A percentile compares a stretch with the other conserved stretches of the same genome.
Conservation (phyloP, 257 asterid species). For the Forsythia viridissima region DNA sequence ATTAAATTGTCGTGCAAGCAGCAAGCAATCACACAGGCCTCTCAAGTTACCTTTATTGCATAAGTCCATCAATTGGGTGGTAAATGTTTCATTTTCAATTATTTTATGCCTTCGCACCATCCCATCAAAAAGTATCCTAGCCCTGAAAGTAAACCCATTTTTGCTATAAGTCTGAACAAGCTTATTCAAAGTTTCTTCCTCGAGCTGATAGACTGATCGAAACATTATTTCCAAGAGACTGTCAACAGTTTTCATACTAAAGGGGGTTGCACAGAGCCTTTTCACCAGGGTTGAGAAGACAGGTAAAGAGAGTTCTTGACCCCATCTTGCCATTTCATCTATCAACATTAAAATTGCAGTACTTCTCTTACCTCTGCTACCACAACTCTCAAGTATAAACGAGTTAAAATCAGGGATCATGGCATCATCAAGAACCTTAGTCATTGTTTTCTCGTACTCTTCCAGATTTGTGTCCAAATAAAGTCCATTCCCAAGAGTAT, state of each 20-base stretch:
- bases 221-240: constrained; percentile 40
- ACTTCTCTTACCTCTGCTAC: constrained; percentile 31
- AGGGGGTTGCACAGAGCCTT: constrained; percentile 39
- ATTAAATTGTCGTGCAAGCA: constrained; percentile 45
- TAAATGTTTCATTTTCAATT: constrained; percentile 49
- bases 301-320: constrained; percentile 57
- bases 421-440: constrained; percentile 60
- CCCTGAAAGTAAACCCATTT: constrained; percentile 53
- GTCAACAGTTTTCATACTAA: constrained; percentile 36
- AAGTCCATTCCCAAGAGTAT: constrained; percentile 91
- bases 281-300: constrained; percentile 48
- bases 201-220: constrained; percentile 48
- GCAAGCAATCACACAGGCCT: constrained; percentile 43
- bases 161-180: constrained; percentile 58
- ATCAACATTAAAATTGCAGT: constrained; percentile 29
- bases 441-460: constrained; percentile 50
- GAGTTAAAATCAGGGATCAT: constrained; percentile 69
- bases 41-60: constrained; percentile 61
- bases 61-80: constrained; percentile 45
- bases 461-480: constrained; percentile 76
- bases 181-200: constrained; percentile 53
- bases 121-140: constrained; percentile 54
- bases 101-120: constrained; percentile 48
- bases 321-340: constrained; percentile 74
- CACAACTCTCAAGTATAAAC: constrained; percentile 31